Evolutionary conservation across 2,329 filamentous ascomycete species (phyloP).

Genomic region (Chaetomium strumarium): DNA sequence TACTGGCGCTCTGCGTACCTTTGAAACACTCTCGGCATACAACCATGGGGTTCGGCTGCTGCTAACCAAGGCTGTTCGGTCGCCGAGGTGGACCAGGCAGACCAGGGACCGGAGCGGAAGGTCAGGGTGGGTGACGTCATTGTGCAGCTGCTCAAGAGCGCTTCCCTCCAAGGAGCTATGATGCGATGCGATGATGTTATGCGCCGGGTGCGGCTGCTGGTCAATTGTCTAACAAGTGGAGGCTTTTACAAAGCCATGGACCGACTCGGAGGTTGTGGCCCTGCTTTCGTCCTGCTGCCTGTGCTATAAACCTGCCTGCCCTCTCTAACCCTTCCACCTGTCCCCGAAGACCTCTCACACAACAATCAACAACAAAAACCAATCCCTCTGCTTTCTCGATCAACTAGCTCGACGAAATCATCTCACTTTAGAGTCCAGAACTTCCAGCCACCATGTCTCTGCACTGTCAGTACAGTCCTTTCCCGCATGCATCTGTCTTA

Average conservation of each 20-base stretch:
- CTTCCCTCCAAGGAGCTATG: slow-evolving; percentile 9
- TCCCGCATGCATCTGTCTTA: not conserved
- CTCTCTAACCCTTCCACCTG: slow-evolving; percentile 9
- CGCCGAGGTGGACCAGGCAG: slow-evolving; percentile 6
- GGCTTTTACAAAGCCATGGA: slow-evolving; percentile 10
- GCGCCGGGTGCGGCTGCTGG: not conserved
- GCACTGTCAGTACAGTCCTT: slow-evolving; percentile 43
- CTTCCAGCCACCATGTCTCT: slow-evolving; percentile 47
- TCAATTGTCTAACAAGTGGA: slow-evolving; percentile 5
- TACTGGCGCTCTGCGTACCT: no score
- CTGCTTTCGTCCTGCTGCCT: slow-evolving; percentile 2
- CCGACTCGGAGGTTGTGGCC: not conserved
- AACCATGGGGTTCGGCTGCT: not conserved
- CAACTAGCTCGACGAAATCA: not conserved
- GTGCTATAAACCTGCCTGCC: slow-evolving; percentile 19
- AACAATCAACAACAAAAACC: not conserved
- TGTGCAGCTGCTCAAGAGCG: slow-evolving; percentile 32
- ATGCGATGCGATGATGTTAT: slow-evolving; percentile 26
- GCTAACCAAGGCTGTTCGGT: not conserved
- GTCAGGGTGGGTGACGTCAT: slow-evolving; percentile 40
- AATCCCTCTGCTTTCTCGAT: not conserved
- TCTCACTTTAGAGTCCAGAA: slow-evolving; percentile 9
- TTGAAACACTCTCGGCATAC: no score
- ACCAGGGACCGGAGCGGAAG: slow-evolving; percentile 12
- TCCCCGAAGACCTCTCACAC: slow-evolving; percentile 9